Base-by-base conservation (phyloP, 768 basidiomycete species). In the Clathrus columnatus region DNA sequence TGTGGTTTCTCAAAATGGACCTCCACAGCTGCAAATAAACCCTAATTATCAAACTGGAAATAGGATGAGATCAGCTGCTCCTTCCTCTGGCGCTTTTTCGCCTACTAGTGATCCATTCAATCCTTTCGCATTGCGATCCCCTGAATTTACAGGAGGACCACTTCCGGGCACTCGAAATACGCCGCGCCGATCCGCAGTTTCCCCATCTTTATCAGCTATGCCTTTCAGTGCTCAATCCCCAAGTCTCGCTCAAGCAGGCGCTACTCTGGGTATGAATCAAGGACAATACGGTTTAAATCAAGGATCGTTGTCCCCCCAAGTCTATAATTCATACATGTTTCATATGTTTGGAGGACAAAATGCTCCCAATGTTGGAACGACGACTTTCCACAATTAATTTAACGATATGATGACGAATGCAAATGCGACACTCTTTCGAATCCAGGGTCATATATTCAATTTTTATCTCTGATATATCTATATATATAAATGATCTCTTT, bases 271-370 rank as follows among this genome's bases (percentile, higher is more conserved):
- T 56, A 83, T 87, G 79, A 76, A 73, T 45, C 84, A 84, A 61
- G 72, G 78, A n/a, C 66, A 83, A 42, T 89, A 85, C 67, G 76
- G 73, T 59, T 65, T 76, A 20, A 75, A 73, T 30, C 77, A 82
- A 59, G 51, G 51, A 43, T 24, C 60, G 20, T 48, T 55, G 27
- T 77, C 83, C 56, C 74, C 79, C 59, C 84, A 87, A 63, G 68
- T 85, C 59, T 89, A 89, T 67, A 82, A 86, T 69, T 77, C 82
- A 56, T 90, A 89, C 73, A 83, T 89, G 85, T 88, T 88, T 66
- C 84, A 84, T 70, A 74, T 85, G 67, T 90, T 90, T 70, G 60
- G 58, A 29, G 85, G 56, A 85, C 70, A 58, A 68, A 84, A 86
- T 70, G 83, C 79, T 61, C 80, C 83, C 20, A 79, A 80, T 60